Evolutionary conservation across 805 yeast genomes (phyloP).

Genomic region (Wickerhamomyces pijperi): DNA sequence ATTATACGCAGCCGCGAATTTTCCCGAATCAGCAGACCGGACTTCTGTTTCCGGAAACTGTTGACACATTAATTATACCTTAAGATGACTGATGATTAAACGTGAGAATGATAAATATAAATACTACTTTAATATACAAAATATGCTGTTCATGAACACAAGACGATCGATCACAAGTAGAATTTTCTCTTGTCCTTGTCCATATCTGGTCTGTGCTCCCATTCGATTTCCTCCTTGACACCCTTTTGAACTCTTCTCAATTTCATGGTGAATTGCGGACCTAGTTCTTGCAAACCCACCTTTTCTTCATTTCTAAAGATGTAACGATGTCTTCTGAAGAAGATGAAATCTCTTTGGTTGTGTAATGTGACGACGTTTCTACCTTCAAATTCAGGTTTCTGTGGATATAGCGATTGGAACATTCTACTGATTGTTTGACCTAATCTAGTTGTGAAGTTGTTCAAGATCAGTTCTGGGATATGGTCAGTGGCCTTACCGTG

Average conservation of each 20-base stretch:
- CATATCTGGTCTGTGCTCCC: slow-evolving; percentile 97
- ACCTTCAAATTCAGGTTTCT: slow-evolving; percentile 87
- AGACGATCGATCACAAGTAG: slow-evolving; percentile 48
- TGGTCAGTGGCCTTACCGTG: slow-evolving; percentile 90
- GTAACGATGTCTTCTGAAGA: slow-evolving; percentile 92
- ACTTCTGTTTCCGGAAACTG: too few relatives aligned
- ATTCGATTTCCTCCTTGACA: slow-evolving; percentile 80
- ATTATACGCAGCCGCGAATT: too few relatives aligned
- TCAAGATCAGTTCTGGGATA: slow-evolving; percentile 82
- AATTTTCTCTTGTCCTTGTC: slow-evolving; percentile 93
- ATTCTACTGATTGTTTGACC: slow-evolving; percentile 90
- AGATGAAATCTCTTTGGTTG: slow-evolving; percentile 91
- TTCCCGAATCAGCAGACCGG: too few relatives aligned
- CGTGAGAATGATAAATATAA: neutral
- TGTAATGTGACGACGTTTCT: slow-evolving; percentile 93
- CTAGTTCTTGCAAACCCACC: slow-evolving; percentile 91
- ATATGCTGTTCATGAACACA: neutral
- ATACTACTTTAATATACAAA: neutral
- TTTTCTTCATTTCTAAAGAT: slow-evolving; percentile 80
- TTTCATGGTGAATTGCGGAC: slow-evolving; percentile 91
- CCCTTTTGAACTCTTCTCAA: slow-evolving; percentile 87
- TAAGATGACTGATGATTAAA: too few relatives aligned
- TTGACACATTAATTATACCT: too few relatives aligned
- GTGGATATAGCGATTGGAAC: slow-evolving; percentile 89
- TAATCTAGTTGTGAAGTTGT: slow-evolving; percentile 84